Conservation (phyloP, 1,284 basidiomycete species). For the Sporisorium sorghi region DNA sequence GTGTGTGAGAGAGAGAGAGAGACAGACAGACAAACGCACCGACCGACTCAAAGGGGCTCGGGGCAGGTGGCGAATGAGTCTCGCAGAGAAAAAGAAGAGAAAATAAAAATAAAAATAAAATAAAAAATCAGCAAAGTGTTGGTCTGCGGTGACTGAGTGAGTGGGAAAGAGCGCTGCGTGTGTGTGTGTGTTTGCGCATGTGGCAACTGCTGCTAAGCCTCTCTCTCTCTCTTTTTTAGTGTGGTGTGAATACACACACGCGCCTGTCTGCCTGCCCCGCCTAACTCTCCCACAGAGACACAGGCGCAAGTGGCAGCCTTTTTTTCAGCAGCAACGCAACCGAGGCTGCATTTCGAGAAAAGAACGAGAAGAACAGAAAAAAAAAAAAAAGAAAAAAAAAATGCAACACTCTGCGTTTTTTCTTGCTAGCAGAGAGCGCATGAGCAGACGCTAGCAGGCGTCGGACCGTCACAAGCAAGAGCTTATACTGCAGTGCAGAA, state of each 20-base stretch:
- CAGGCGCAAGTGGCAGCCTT: not conserved
- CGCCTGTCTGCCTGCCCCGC: too few species aligned
- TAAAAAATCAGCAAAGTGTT: slow-evolving; percentile 14
- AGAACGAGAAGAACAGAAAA: not conserved
- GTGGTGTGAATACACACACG: not conserved
- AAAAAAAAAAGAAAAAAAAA: not conserved
- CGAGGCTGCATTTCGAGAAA: not conserved
- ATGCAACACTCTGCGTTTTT: not conserved
- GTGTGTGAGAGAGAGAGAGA: slow-evolving; percentile 2
- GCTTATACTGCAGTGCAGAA: not conserved
- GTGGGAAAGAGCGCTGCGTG: not conserved
- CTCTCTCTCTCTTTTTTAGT: not conserved
- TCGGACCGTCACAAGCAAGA: not conserved
- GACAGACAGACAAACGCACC: not conserved
- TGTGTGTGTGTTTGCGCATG: not conserved
- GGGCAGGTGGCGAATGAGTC: slow-evolving; percentile 8
- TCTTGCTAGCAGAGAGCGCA: not conserved
- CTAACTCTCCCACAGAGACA: not conserved
- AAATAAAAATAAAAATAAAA: not conserved
- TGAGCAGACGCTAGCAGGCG: not conserved
- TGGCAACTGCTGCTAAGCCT: not conserved
- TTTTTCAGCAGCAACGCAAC: not conserved
- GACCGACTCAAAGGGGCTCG: slow-evolving; percentile 18
- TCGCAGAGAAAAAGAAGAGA: not conserved
- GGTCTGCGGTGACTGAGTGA: slow-evolving; percentile 3